These are phyloP conservation scores for Dothistroma septosporum DNA, from an alignment of 2,329 filamentous ascomycete species.

Conservation along the genomic window DNA sequence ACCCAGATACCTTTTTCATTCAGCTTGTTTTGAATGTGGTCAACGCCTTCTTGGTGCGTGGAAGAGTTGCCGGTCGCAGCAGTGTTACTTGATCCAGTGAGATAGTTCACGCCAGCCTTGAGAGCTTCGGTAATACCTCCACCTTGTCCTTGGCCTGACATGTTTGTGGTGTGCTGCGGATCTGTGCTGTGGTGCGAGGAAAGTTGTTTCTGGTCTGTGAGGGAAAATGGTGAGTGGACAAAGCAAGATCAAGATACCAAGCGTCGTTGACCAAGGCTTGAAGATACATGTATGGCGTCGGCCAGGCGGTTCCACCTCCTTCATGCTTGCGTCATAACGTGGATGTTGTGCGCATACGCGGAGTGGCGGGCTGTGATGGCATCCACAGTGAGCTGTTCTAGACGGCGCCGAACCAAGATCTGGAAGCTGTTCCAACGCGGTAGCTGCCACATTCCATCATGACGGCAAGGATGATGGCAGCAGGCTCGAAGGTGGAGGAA, in stretches of 20 bases:
- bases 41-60: background rate
- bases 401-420: background rate
- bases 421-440: background rate
- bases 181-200: background rate
- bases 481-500: background rate
- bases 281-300: background rate
- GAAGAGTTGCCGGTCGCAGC: background rate
- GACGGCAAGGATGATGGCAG: background rate
- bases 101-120: background rate
- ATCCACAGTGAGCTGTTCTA: background rate
- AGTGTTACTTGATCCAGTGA: background rate
- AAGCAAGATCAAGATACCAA: too few species aligned
- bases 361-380: background rate
- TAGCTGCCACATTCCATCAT: background rate
- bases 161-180: background rate
- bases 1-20: background rate
- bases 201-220: background rate
- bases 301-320: background rate
- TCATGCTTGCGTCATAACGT: conserved; percentile 3
- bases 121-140: background rate
- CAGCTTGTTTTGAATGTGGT: conserved; percentile 1
- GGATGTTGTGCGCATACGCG: background rate
- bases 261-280: background rate
- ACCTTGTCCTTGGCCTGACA: background rate
- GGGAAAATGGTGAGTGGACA: too few species aligned